These are phyloP conservation scores for Coprinopsis sp. DNA, from an alignment of 768 basidiomycete genomes.

Conservation along the genomic window DNA sequence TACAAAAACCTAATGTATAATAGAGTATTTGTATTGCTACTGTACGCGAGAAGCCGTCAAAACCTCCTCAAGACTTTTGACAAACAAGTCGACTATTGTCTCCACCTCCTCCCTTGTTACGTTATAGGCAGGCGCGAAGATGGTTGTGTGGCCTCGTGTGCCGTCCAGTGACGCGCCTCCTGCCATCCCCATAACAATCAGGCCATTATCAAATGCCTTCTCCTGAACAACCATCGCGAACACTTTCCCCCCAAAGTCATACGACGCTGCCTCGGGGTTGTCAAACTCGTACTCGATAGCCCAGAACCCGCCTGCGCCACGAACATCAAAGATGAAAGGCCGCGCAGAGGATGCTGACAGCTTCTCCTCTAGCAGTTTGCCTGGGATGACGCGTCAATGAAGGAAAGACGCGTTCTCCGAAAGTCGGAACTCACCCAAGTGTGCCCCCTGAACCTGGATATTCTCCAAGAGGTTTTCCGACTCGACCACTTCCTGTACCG, in stretches of 20 bases:
- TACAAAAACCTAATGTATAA: slow-evolving; percentile 2
- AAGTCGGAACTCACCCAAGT: slow-evolving; percentile 52
- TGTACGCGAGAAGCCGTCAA: slow-evolving; percentile 34
- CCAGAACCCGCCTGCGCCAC: slow-evolving; percentile 84
- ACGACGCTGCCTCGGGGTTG: slow-evolving; percentile 30
- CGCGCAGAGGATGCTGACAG: slow-evolving; percentile 53
- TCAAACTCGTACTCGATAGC: slow-evolving; percentile 77
- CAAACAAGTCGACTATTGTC: slow-evolving; percentile 60
- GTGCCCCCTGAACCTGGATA: slow-evolving; percentile 53
- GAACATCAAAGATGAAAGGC: slow-evolving; percentile 72
- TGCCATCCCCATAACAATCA: slow-evolving; percentile 70
- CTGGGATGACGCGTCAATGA: slow-evolving; percentile 19
- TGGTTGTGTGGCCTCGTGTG: slow-evolving; percentile 61
- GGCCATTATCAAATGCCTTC: slow-evolving; percentile 57
- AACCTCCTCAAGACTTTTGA: slow-evolving; percentile 63
- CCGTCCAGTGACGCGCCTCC: slow-evolving; percentile 70
- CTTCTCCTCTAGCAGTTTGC: slow-evolving; percentile 46
- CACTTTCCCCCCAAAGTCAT: slow-evolving; percentile 46
- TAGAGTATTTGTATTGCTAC: too few relatives aligned
- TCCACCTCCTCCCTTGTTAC: slow-evolving; percentile 66
- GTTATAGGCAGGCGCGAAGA: slow-evolving; percentile 81
- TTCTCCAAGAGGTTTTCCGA: slow-evolving; percentile 69
- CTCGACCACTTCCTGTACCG: slow-evolving; percentile 70
- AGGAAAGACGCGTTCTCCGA: background rate
- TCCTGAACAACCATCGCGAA: slow-evolving; percentile 74